These are phyloP conservation scores for Arabis alpina DNA, from an alignment of 345 rosid genomes.

Conservation along the genomic window DNA sequence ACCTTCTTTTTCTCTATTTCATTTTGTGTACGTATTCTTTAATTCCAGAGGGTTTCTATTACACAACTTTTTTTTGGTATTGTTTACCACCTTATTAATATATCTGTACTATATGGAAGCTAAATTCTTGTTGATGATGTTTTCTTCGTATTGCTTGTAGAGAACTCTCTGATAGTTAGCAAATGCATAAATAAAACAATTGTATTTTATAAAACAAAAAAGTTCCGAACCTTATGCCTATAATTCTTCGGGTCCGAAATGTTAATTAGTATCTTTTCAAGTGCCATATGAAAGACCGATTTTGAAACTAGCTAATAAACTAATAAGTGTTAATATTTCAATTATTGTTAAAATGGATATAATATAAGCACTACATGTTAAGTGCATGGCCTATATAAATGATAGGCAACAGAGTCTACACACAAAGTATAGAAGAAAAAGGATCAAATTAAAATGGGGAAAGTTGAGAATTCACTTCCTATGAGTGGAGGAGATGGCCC, in stretches of 20 bases:
- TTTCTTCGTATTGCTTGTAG: neutral
- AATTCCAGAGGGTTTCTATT: neutral
- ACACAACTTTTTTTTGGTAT: neutral
- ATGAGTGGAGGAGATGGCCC: constrained; percentile 61
- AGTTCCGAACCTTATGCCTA: too few species aligned
- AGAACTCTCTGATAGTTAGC: neutral
- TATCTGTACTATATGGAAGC: neutral
- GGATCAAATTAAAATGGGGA: constrained; percentile 18
- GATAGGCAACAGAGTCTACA: constrained; percentile 22
- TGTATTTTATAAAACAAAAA: neutral
- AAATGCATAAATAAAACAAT: neutral
- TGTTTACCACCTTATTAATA: neutral
- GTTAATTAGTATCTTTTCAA: too few species aligned
- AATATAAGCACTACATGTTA: constrained; percentile 26
- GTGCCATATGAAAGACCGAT: constrained; percentile 6
- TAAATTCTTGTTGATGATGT: neutral
- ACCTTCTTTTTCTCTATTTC: too few species aligned
- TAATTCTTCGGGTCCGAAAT: too few species aligned
- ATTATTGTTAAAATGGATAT: constrained; percentile 20
- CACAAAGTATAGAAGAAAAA: constrained; percentile 24
- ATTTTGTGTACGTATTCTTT: neutral
- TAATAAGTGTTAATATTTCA: neutral
- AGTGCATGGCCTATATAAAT: constrained; percentile 32
- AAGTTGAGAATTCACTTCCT: constrained; percentile 43
- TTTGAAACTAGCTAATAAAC: constrained; percentile 15